phyloP scores from a whole-genome alignment of 441 rosid genomes.

The Breynia disticha region DNA sequence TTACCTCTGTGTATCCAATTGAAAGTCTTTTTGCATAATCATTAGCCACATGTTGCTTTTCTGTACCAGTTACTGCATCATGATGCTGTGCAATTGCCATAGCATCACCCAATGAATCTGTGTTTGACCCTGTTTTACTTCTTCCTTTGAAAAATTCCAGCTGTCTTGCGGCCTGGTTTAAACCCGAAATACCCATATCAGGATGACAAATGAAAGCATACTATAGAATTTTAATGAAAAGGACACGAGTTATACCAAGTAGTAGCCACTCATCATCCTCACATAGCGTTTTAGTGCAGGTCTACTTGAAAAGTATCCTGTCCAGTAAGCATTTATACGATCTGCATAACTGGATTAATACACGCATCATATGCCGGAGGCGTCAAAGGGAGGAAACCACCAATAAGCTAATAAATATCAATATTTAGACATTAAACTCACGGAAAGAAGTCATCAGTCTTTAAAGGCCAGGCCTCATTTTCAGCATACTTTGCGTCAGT shows the following conservation, averaged over 20 bases:
- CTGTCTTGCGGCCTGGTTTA: slow-evolving; percentile 81
- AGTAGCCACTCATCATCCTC: slow-evolving; percentile 88
- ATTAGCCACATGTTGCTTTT: slow-evolving; percentile 91
- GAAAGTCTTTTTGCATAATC: slow-evolving; percentile 90
- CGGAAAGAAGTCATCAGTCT: slow-evolving; percentile 94
- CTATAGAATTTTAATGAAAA: slow-evolving; percentile 6
- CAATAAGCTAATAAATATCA: neutral
- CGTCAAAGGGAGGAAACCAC: slow-evolving; percentile 13
- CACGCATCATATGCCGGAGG: slow-evolving; percentile 18
- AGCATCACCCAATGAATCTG: slow-evolving; percentile 86
- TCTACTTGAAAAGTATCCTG: slow-evolving; percentile 94
- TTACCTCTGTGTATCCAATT: slow-evolving; percentile 81
- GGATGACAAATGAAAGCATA: slow-evolving; percentile 1
- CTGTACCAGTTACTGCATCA: slow-evolving; percentile 94
- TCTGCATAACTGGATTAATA: slow-evolving; percentile 78
- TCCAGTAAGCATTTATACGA: slow-evolving; percentile 91
- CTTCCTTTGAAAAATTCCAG: slow-evolving; percentile 84
- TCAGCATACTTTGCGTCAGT: slow-evolving; percentile 95
- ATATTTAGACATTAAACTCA: slow-evolving; percentile 35
- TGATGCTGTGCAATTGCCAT: slow-evolving; percentile 96
- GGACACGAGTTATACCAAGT: slow-evolving; percentile 48
- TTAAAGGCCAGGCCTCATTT: slow-evolving; percentile 76
- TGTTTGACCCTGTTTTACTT: slow-evolving; percentile 54
- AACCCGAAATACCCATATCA: slow-evolving; percentile 13
- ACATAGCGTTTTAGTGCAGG: slow-evolving; percentile 91